These are phyloP conservation scores for Entonaema liquescens DNA, from an alignment of 495 filamentous ascomycete genomes.

Conservation along the genomic window DNA sequence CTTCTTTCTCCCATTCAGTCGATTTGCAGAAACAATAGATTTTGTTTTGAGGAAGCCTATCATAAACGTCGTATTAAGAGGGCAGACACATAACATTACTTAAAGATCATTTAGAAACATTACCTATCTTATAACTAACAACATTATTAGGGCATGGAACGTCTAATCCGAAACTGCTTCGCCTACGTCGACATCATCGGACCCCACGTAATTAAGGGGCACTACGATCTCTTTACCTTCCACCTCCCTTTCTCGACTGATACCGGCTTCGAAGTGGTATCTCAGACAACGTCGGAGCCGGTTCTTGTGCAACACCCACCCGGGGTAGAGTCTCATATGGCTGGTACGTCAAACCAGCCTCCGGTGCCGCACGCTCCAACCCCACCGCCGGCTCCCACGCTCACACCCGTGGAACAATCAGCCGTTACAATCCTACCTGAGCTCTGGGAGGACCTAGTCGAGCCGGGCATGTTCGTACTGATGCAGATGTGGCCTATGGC, in stretches of 20 bases:
- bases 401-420: conserved; percentile 10
- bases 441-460: conserved; percentile 61
- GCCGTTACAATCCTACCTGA: conserved; percentile 60
- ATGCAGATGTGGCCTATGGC: conserved; percentile 90
- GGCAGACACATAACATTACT: not conserved
- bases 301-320: not conserved
- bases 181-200: conserved; percentile 57
- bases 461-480: conserved; percentile 73
- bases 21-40: not conserved
- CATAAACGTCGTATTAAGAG: not conserved
- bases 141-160: conserved; percentile 41
- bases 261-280: conserved; percentile 5
- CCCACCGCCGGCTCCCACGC: not conserved
- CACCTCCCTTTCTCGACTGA: not conserved
- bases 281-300: conserved; percentile 2
- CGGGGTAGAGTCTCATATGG: not conserved
- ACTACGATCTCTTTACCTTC: conserved; percentile 57
- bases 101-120: not conserved
- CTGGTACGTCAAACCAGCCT: not conserved
- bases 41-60: not conserved
- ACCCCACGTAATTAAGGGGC: conserved; percentile 56
- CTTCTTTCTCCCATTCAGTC: not conserved
- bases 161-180: conserved; percentile 59
- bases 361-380: not conserved
- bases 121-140: not conserved